Base-by-base conservation (phyloP, 2,329 filamentous ascomycete species). In the Neobulgaria alba region DNA sequence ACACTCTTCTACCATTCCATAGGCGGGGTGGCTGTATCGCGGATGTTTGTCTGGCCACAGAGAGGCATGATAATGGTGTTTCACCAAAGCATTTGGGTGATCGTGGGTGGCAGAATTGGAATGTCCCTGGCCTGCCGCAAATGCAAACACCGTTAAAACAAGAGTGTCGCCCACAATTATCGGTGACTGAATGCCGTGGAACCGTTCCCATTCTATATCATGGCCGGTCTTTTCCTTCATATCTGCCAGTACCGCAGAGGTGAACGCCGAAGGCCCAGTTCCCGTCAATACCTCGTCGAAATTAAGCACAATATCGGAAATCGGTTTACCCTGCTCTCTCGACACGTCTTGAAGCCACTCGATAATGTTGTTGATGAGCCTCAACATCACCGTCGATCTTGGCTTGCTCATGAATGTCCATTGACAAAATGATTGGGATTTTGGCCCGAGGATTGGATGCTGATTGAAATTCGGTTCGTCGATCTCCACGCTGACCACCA, bases 361-460 rank as follows among this genome's bases (percentile, higher is more conserved):
- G 60, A 84, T 72, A 56, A 85, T 84, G 52, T 79, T 75, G 56
- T 84, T 77, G 34, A 85, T 72, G 3, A 85, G 67, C 21, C 66
- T 64, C 58, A 84, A 66, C 77, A 85, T 83, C 41, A 85, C 77
- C 1, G 78, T 77, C 18, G 79, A 70, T 14, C 68, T 65, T 1
- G 81, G 79, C 55, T 83, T 82, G 51, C 74, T 74, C 65, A 82
- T 79, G 53, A 85, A 82, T 0, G 81, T 85, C 81, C 81, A 85
- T 55, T 85, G 81, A 57, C 80, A 85, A 57, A 85, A 85, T 0
- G 79, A 85, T 49, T 69, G 67, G 29, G 75, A 83, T 61, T 85
- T 85, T 36, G 69, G 69, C 10, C 81, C 80, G 0, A 85, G 66
- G 21, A 85, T 77, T 2, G 75, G 69, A 55, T 85, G 80, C 36